Percentiles rank a stretch among this genome's conserved stretches.
Evolutionary conservation across 2,329 filamentous ascomycete species (phyloP).

Genomic region (Aaosphaeria arxii): DNA sequence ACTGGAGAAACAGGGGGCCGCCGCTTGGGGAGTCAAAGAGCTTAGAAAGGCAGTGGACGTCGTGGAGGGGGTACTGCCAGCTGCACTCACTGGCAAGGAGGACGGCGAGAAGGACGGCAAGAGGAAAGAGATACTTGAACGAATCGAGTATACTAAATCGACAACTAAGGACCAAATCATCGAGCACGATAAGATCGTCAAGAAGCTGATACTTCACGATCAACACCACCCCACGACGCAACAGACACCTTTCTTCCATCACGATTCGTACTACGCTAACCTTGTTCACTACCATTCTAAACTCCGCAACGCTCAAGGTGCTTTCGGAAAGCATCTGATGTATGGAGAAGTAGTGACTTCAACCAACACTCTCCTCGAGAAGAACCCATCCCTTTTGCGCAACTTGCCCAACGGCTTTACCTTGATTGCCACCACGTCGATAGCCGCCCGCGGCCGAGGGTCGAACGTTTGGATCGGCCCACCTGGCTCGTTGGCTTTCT

Average conservation of each 20-base stretch:
- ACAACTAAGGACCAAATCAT: conserved; percentile 57
- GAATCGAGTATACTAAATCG: conserved; percentile 21
- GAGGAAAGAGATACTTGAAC: conserved; percentile 21
- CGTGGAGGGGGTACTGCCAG: conserved; percentile 24
- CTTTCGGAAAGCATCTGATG: conserved; percentile 75
- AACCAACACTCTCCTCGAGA: conserved; percentile 90
- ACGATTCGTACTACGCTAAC: conserved; percentile 72
- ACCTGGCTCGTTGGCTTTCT: conserved; percentile 81
- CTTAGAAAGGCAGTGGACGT: conserved; percentile 34
- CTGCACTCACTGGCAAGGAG: conserved; percentile 22
- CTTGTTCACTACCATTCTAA: conserved; percentile 64
- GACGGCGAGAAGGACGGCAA: conserved; percentile 18
- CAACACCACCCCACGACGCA: conserved; percentile 64
- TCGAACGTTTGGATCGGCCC: conserved; percentile 95
- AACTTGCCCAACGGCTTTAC: conserved; percentile 84
- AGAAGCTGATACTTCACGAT: conserved; percentile 72
- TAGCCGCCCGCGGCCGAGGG: conserved; percentile 84
- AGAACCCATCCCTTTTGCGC: conserved; percentile 78
- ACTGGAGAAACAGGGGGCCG: conserved; percentile 63
- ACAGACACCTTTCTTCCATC: conserved; percentile 82
- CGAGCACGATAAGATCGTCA: conserved; percentile 72
- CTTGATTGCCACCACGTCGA: conserved; percentile 78
- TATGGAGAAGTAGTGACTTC: conserved; percentile 93
- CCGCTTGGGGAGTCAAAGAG: conserved; percentile 23
- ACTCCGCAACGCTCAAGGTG: conserved; percentile 52